These are phyloP conservation scores for Alliaria petiolata DNA, from an alignment of 345 rosid species.

Conservation along the genomic window DNA sequence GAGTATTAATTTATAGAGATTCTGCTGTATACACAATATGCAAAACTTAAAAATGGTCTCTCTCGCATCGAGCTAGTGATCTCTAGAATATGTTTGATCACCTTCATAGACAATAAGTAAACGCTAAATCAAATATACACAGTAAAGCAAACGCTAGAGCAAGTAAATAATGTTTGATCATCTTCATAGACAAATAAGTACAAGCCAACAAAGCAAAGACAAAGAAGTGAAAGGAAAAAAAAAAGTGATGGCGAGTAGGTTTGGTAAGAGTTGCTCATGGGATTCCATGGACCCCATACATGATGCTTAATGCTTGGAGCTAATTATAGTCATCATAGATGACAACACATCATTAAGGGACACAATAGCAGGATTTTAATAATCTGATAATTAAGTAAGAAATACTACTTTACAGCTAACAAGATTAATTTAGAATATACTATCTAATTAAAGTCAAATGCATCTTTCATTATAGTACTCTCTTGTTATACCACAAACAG, in stretches of 20 bases:
- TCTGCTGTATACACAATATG: too few relatives aligned
- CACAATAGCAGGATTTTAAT: background rate
- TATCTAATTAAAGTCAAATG: constrained; percentile 21
- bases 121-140: too few relatives aligned
- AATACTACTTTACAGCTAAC: constrained; percentile 27
- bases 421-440: background rate
- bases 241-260: constrained; percentile 5
- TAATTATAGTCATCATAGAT: constrained; percentile 26
- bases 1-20: too few relatives aligned
- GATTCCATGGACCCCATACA: constrained; percentile 27
- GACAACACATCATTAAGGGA: constrained; percentile 12
- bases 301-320: constrained; percentile 23
- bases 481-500: constrained; percentile 25
- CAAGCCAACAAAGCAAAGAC: background rate
- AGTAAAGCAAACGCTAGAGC: too few relatives aligned
- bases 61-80: too few relatives aligned
- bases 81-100: too few relatives aligned
- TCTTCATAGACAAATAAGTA: background rate
- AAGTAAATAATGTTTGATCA: background rate
- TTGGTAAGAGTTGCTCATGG: constrained; percentile 3
- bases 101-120: too few relatives aligned
- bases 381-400: constrained; percentile 10
- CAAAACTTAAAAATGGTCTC: too few relatives aligned
- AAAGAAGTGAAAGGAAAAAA: background rate
- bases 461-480: constrained; percentile 7